Percentiles rank a stretch among this genome's conserved stretches.
These are phyloP conservation scores for Nymphaea thermarum DNA, from an alignment of 164 flowering plant genomes.

Conservation along the genomic window DNA sequence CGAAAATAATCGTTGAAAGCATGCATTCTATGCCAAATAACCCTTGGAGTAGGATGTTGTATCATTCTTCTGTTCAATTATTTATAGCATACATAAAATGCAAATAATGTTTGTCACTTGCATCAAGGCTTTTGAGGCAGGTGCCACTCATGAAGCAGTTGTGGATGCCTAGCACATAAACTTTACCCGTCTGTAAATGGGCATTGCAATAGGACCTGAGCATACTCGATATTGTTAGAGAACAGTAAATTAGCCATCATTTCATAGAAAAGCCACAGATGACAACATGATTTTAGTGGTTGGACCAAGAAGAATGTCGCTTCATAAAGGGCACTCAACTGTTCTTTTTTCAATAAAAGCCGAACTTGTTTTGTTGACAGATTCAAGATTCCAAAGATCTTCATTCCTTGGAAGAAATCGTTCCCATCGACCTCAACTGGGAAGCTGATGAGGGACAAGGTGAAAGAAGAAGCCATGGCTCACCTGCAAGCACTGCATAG, in stretches of 20 bases:
- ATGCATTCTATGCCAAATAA: too few relatives aligned
- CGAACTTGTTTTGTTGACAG: slow-evolving; percentile 20
- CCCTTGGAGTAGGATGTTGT: too few relatives aligned
- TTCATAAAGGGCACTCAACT: too few relatives aligned
- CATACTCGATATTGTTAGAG: neutral
- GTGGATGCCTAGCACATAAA: neutral
- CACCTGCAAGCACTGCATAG: slow-evolving; percentile 21
- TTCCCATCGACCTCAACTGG: slow-evolving; percentile 75
- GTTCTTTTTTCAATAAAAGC: neutral
- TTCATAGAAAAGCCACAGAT: too few relatives aligned
- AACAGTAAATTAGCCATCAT: too few relatives aligned
- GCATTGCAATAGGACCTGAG: neutral
- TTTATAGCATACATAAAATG: too few relatives aligned
- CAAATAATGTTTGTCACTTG: too few relatives aligned
- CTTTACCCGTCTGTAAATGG: neutral
- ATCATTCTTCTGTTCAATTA: too few relatives aligned
- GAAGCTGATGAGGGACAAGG: slow-evolving; percentile 48
- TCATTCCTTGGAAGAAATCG: slow-evolving; percentile 44
- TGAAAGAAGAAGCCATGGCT: slow-evolving; percentile 33
- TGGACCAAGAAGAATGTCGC: too few relatives aligned
- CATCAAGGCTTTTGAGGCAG: too few relatives aligned
- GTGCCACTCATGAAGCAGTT: neutral
- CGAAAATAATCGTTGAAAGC: too few relatives aligned
- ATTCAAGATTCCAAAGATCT: slow-evolving; percentile 65
- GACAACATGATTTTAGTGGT: too few relatives aligned